Evolutionary conservation across 176 grass and related monocot species (phyloP), one percentile per base, ranked within the genome.

Genomic region (Saccharum officinarum): DNA sequence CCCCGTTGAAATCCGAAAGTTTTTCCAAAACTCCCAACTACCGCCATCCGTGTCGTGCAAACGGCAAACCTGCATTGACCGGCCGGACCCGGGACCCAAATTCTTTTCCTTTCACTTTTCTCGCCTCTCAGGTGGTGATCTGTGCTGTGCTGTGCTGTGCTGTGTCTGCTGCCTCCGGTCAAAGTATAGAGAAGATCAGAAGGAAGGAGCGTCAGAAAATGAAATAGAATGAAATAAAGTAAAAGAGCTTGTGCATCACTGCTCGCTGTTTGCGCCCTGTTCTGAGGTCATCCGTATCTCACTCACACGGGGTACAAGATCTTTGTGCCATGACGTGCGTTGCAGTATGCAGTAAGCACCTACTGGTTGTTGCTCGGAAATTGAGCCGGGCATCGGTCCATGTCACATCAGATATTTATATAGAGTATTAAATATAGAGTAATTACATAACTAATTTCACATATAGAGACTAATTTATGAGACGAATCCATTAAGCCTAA

Each of bases 41-140:
- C 85, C 71, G 11, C 7, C 6, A 4, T 49, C 66, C 1, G 1
- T 78, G 64, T 70, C 7, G 39, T 4, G 45, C 22, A 39, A 44
- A 60, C 57, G 57, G 22, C 22, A 47, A 61, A 47, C 80, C 73
- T 83, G 73, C 79, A 50, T 77, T 88, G 86, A 88, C 86, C 79
- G 16, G 2, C 86, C 78, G 10, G 4, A 22, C 33, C 3, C 11
- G 36, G 5, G 7, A 7, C 3, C 67, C 3, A 17, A 12, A 33
- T 25, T 63, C 50, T 16, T 40, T 30, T 15, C 1, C 22, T 52
- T 54, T n/a, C 59, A 3, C 41, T 42, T 42, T 18, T 14, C 4
- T 72, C 15, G 10, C 1, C 9, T 23, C 30, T 31, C 54, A 83
- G 80, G 55, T 79, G 42, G 18, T 31, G 45, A 13, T 4, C 45